Percentiles rank a stretch among this genome's conserved stretches.
Conservation (phyloP, 345 rosid genomes). For the Lagerstroemia speciosa region DNA sequence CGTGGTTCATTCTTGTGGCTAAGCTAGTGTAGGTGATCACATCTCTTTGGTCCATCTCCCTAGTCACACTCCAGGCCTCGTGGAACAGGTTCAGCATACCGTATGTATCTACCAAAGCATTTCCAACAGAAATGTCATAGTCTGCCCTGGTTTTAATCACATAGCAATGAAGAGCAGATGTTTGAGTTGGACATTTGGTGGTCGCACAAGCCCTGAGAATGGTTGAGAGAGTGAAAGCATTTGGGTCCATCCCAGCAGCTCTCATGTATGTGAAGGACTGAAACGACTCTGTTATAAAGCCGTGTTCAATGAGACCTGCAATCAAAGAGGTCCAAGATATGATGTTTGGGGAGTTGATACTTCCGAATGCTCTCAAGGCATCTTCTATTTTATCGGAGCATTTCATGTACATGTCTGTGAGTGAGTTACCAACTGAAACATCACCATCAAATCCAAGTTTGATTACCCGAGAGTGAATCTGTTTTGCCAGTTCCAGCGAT, state of each 20-base stretch:
- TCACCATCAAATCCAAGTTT: conserved; percentile 35
- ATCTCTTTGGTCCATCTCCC: conserved; percentile 41
- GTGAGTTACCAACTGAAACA: conserved; percentile 51
- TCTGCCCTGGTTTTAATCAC: conserved; percentile 28
- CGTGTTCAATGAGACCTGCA: conserved; percentile 46
- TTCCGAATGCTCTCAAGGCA: conserved; percentile 36
- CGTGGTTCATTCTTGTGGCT: conserved; percentile 54
- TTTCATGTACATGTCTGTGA: conserved; percentile 61
- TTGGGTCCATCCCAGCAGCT: conserved; percentile 41
- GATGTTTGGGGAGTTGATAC: conserved; percentile 38
- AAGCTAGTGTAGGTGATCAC: conserved; percentile 50
- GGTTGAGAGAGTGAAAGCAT: conserved; percentile 41
- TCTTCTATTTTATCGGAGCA: conserved; percentile 32
- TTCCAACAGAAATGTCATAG: conserved; percentile 26
- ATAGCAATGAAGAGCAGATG: conserved; percentile 42
- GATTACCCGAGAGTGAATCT: conserved; percentile 48
- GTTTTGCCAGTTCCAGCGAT: conserved; percentile 41
- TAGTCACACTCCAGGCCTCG: conserved; percentile 37
- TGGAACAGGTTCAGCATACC: conserved; percentile 34
- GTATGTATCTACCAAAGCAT: conserved; percentile 59
- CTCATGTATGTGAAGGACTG: conserved; percentile 35
- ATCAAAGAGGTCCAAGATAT: conserved; percentile 71
- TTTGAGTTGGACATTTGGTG: conserved; percentile 17
- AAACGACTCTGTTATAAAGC: conserved; percentile 30
- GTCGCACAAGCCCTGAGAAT: conserved; percentile 38